Base-by-base conservation (phyloP, 1,284 basidiomycete species). In the Pulchroboletus neoregius region DNA sequence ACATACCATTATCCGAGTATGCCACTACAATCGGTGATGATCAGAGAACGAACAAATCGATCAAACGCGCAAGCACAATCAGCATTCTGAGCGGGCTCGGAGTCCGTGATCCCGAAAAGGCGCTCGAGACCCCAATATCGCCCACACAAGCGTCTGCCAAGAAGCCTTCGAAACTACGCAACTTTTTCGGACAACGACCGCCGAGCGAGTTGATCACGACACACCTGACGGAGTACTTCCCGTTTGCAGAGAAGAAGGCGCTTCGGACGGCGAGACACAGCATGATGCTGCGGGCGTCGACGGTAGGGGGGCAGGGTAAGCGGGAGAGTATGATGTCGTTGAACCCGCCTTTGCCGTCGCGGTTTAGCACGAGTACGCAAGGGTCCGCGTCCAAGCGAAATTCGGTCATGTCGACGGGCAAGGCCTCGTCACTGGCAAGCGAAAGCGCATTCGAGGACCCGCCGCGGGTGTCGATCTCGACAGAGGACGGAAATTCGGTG, bases 151-250 rank as follows among this genome's bases (percentile, higher is more conserved):
- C 57, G 6, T 47, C 60, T n/a, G 62, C 64, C 46, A 82, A 79
- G 57, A 71, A 73, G 6, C 80, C 82, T 6, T 78, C 76, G 26
- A 89, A 87, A 65, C 72, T 97, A 51, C 91, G 93, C 68, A 95
- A 94, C 75, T 99, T 99, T 76, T 95, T 97, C 59, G 96, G 95
- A 9, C 95, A 98, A 62, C 87, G 96, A 37, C 96, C 96, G 1
- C 94, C 96, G 0, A 92, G 87, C 63, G 95, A 99, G 67, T 80
- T 99, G 56, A 99, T 99, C 70, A 92, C 94, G 26, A 95, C 79
- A n/a, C 94, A 99, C 64, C 68, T 99, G 35, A 84, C 89, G 16
- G 94, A 97, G 50, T 99, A 91, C 73, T 99, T 99, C 80, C 96
- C 95, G 1, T 79, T 81, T 50, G 87, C 92, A 1, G 91, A 96